Percentiles rank a stretch among this genome's conserved stretches.
Evolutionary conservation across 768 basidiomycete species (phyloP).

Genomic region (Neoboletus magnificus): DNA sequence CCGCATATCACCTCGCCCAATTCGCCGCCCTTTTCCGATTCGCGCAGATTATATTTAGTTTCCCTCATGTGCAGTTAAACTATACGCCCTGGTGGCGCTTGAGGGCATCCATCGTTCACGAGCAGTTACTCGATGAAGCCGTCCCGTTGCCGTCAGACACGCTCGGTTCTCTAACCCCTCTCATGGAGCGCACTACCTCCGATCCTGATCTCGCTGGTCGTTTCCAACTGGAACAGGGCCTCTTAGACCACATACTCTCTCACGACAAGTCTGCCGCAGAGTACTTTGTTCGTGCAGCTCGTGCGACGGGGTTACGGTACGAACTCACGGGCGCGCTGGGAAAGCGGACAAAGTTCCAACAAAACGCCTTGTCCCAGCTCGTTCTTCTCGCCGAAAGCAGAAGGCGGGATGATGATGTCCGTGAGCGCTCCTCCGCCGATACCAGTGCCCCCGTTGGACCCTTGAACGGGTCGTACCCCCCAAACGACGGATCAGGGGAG

Average conservation of each 20-base stretch:
- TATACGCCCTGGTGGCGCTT: conserved; percentile 81
- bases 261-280: conserved; percentile 79
- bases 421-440: conserved; percentile 7
- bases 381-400: conserved; percentile 91
- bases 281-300: conserved; percentile 73
- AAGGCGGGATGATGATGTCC: conserved; percentile 32
- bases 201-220: conserved; percentile 67
- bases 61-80: conserved; percentile 45
- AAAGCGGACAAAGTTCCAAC: conserved; percentile 91
- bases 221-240: conserved; percentile 70
- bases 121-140: conserved; percentile 77
- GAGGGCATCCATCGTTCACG: conserved; percentile 68
- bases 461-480: conserved; percentile 8
- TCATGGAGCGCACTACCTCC: conserved; percentile 38
- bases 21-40: conserved; percentile 69
- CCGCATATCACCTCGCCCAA: conserved; percentile 87
- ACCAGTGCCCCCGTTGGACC: neutral
- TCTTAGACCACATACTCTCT: conserved; percentile 71
- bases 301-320: conserved; percentile 76
- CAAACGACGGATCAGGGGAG: neutral
- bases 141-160: conserved; percentile 52
- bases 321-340: conserved; percentile 92
- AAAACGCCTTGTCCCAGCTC: conserved; percentile 80
- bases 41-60: conserved; percentile 64
- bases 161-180: conserved; percentile 39